Conservation (phyloP, 352 stramenopile species). For the Pythium rishiriense region DNA sequence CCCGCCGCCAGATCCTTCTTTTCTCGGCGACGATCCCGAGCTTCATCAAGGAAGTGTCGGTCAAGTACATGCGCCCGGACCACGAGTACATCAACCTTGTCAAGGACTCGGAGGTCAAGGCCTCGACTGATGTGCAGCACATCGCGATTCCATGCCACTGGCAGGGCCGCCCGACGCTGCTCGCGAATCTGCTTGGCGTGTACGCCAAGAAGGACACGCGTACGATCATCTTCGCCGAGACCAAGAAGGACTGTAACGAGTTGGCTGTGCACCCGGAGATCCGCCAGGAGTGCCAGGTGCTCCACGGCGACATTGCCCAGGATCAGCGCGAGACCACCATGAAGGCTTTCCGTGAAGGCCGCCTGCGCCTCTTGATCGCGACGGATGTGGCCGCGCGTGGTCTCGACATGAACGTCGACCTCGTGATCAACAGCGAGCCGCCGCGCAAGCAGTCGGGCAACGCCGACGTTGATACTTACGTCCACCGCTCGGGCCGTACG, state of each 20-base stretch:
- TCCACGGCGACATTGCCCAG: constrained; percentile 97
- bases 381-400: constrained; percentile 96
- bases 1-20: constrained; percentile 85
- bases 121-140: constrained; percentile 91
- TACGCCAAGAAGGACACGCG: constrained; percentile 88
- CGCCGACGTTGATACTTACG: constrained; percentile 97
- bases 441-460: constrained; percentile 76
- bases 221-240: constrained; percentile 94
- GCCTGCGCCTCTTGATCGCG: constrained; percentile 94
- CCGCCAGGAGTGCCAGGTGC: constrained; percentile 84
- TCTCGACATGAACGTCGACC: constrained; percentile 97
- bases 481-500: constrained; percentile 97
- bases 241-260: constrained; percentile 95
- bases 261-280: constrained; percentile 88
- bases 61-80: constrained; percentile 90
- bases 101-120: constrained; percentile 86
- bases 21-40: constrained; percentile 94
- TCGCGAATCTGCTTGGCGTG: constrained; percentile 77
- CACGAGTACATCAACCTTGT: constrained; percentile 92
- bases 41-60: constrained; percentile 91
- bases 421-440: constrained; percentile 97
- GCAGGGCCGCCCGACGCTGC: constrained; percentile 76
- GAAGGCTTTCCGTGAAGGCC: constrained; percentile 95
- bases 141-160: constrained; percentile 93
- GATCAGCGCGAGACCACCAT: constrained; percentile 98